Evolutionary conservation across 2,329 filamentous ascomycete species (phyloP), one percentile per base, ranked within the genome.

Genomic region (Penicillium sp.): DNA sequence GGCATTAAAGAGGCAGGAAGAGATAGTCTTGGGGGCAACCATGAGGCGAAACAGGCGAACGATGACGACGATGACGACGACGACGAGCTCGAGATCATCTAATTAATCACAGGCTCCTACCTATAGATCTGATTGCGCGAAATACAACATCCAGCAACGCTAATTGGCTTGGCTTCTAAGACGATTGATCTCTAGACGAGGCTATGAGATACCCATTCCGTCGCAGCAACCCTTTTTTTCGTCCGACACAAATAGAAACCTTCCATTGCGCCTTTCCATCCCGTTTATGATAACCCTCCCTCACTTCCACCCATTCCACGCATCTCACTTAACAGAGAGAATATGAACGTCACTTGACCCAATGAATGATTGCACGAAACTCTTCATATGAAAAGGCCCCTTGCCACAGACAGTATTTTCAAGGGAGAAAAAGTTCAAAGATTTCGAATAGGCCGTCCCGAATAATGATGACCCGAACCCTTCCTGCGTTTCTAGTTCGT

Each of bases 1-100:
- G 91, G 91, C 0, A 93, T 93, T 64, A 85, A 88, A 58, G 90
- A 92, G 76, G 90, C 91, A 4, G 91, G 91, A 1, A 82, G 90
- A 63, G 91, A 93, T 71, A 92, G 90, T 71, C 73, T 93, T 2
- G 88, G 88, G 9, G 80, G 76, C 5, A 67, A 68, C 23, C 64
- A 69, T n/a, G 84, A 85, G 56, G 80, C 49, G 67, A 71, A 41
- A 13, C 63, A 63, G 56, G 65, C 55, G 52, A 59, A 58, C 58
- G 80, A 83, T 63, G 81, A 84, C 66, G 83, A 85, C 55, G n/a
- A n/a, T n/a, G n/a, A 21, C 2, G 80, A 81, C 60, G 80, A 83
- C 52, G 81, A 82, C 68, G 81, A 82, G 57, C 71, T 84, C 63
- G 81, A 83, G 64, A 83, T 84, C 66, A 73, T 82, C 58, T 79